These are phyloP conservation scores for Calonectria fujianensis DNA, from an alignment of 2,329 filamentous ascomycete genomes.

Conservation along the genomic window DNA sequence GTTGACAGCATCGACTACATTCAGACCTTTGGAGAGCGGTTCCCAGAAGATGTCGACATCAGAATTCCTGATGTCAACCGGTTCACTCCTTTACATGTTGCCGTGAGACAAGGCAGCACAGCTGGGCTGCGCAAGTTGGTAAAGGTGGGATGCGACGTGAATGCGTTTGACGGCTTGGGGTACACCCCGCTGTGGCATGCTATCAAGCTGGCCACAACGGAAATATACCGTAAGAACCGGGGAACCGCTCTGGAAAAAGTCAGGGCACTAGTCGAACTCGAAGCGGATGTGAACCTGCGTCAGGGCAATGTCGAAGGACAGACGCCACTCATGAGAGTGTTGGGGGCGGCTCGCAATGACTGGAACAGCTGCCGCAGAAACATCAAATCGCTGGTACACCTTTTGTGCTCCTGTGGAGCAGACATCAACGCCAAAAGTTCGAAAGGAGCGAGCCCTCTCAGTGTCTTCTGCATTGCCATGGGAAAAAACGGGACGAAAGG, in stretches of 20 bases:
- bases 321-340: conserved; percentile 10
- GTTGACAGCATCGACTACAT: not conserved
- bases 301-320: not conserved
- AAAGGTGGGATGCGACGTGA: not conserved
- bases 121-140: not conserved
- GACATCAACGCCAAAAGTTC: not conserved
- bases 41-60: not conserved
- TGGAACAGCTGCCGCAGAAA: not conserved
- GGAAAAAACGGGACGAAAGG: not conserved
- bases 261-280: not conserved
- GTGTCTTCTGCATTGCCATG: not conserved
- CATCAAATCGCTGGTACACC: not conserved
- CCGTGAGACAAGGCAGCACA: not conserved
- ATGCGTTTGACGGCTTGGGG: not conserved
- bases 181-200: conserved; percentile 12
- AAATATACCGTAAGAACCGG: not conserved
- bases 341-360: not conserved
- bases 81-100: conserved; percentile 14
- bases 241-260: not conserved
- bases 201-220: not conserved
- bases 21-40: not conserved
- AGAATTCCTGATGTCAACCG: not conserved
- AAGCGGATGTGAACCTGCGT: not conserved
- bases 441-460: not conserved
- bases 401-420: not conserved